These are phyloP conservation scores for Rhynchosporium agropyri DNA, from an alignment of 2,329 filamentous ascomycete genomes.

Conservation along the genomic window DNA sequence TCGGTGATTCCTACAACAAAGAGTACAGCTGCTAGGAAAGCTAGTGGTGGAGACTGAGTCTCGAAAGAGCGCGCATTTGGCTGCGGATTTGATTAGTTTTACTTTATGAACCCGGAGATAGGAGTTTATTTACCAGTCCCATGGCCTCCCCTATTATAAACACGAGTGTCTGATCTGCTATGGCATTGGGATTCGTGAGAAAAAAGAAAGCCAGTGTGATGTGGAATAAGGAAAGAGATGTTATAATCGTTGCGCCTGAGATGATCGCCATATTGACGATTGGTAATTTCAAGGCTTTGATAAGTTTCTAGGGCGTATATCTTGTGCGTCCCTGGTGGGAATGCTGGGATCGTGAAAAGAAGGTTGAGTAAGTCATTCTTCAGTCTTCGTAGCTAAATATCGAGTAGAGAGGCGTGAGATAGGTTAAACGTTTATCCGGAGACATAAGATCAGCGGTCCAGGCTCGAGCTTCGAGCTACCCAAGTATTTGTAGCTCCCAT, in stretches of 20 bases:
- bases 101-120: background rate
- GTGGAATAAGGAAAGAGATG: slow-evolving; percentile 81
- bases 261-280: slow-evolving; percentile 71
- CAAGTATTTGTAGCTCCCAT: background rate
- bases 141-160: slow-evolving; percentile 82
- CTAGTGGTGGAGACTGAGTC: slow-evolving; percentile 68
- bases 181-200: slow-evolving; percentile 68
- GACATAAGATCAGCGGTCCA: slow-evolving; percentile 19
- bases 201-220: slow-evolving; percentile 83
- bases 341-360: background rate
- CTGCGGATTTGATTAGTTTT: slow-evolving; percentile 44
- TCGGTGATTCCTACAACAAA: slow-evolving; percentile 63
- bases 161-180: slow-evolving; percentile 80
- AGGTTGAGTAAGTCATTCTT: background rate
- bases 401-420: too few species aligned
- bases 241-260: slow-evolving; percentile 78
- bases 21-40: slow-evolving; percentile 71
- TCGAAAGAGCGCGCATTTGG: slow-evolving; percentile 70
- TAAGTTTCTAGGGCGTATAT: background rate
- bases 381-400: too few species aligned
- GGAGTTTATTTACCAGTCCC: slow-evolving; percentile 62
- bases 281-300: background rate
- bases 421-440: slow-evolving; percentile 28
- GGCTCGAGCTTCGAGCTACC: slow-evolving; percentile 6
- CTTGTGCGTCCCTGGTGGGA: background rate